Percentiles rank a stretch among this genome's conserved stretches.
phyloP scores from a whole-genome alignment of 495 filamentous ascomycete genomes.

The Podospora appendiculata region DNA sequence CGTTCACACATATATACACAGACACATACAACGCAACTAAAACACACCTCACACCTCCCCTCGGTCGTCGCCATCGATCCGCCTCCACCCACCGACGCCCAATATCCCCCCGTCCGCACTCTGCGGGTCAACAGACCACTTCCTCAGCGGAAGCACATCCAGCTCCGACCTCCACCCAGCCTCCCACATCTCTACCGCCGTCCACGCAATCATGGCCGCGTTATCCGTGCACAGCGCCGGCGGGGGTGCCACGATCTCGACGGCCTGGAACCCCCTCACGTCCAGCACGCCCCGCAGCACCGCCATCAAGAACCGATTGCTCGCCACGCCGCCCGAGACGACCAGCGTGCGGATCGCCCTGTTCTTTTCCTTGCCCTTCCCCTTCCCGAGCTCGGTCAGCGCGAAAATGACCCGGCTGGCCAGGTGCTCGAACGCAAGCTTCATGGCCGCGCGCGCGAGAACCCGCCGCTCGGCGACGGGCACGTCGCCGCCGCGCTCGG shows the following conservation, averaged over 20 bases:
- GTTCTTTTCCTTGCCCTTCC: not conserved
- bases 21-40: not conserved
- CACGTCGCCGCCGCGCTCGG: constrained; percentile 14
- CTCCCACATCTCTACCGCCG: constrained; percentile 86
- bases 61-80: not conserved
- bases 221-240: constrained; percentile 79
- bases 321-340: constrained; percentile 82
- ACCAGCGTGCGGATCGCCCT: constrained; percentile 51
- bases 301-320: constrained; percentile 66
- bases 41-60: not conserved
- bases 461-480: constrained; percentile 44
- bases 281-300: constrained; percentile 58
- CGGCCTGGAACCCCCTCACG: constrained; percentile 49
- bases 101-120: constrained; percentile 47
- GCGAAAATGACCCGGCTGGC: constrained; percentile 62
- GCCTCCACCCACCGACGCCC: constrained; percentile 27
- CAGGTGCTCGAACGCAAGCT: constrained; percentile 82
- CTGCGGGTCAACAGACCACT: constrained; percentile 69
- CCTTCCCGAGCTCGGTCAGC: constrained; percentile 28
- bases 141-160: constrained; percentile 50
- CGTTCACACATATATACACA: not conserved
- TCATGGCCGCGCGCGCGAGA: constrained; percentile 66
- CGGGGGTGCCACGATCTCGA: constrained; percentile 69
- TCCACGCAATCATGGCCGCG: constrained; percentile 97
- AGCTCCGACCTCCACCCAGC: constrained; percentile 61